Percentiles rank a stretch among this genome's conserved stretches.
phyloP scores from a whole-genome alignment of 2,329 filamentous ascomycete species.

The Clonostachys chloroleuca region DNA sequence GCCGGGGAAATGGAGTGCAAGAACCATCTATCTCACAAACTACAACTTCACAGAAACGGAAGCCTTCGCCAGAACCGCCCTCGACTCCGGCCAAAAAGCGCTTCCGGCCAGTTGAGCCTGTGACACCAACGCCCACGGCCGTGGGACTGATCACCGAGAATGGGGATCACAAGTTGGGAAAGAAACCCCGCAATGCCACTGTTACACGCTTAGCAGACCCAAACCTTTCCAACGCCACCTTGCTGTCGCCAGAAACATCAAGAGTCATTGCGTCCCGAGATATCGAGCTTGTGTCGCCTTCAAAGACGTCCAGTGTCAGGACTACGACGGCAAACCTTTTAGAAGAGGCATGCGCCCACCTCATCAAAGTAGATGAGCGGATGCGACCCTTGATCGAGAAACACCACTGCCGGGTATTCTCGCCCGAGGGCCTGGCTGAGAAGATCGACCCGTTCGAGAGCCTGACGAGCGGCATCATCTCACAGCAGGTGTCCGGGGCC shows the following conservation, averaged over 20 bases:
- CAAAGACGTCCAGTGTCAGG: conserved; percentile 22
- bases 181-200: conserved; percentile 31
- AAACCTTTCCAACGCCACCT: conserved; percentile 61
- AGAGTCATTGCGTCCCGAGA: conserved; percentile 50
- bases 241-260: conserved; percentile 69
- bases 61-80: conserved; percentile 14
- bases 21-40: conserved; percentile 7
- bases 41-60: conserved; percentile 23
- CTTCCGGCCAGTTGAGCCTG: conserved; percentile 20
- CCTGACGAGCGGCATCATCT: conserved; percentile 83
- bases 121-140: conserved; percentile 42
- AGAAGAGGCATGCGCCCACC: conserved; percentile 68
- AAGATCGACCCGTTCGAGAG: conserved; percentile 83
- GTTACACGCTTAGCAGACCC: conserved; percentile 57
- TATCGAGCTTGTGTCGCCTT: conserved; percentile 39
- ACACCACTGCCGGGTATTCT: conserved; percentile 76
- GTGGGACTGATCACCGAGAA: conserved; percentile 28
- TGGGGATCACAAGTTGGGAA: conserved; percentile 12
- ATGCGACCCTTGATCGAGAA: conserved; percentile 69
- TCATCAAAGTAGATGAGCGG: conserved; percentile 68
- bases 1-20: conserved; percentile 3
- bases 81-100: conserved; percentile 24
- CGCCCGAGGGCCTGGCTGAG: conserved; percentile 76
- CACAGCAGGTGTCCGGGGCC: conserved; percentile 91
- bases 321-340: conserved; percentile 70